Conservation (phyloP, 345 rosid species). For the Triadica sebifera region DNA sequence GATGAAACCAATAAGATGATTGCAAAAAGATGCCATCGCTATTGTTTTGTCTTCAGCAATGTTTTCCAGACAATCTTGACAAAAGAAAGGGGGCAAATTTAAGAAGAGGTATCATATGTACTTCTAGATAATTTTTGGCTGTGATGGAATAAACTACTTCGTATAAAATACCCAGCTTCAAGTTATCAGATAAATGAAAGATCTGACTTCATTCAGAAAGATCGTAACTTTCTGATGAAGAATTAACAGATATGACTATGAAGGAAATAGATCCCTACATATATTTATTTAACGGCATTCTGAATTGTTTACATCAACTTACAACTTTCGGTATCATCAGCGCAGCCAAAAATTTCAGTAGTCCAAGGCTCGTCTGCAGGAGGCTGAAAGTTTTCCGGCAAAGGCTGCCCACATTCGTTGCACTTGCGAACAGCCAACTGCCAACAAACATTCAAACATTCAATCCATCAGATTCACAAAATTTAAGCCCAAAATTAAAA, state of each 20-base stretch:
- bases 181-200: not conserved
- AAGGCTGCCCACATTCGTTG: constrained; percentile 86
- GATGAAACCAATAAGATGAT: not conserved
- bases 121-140: not conserved
- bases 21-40: not conserved
- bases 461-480: not conserved
- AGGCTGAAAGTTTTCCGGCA: constrained; percentile 79
- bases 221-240: too few species aligned
- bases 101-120: not conserved
- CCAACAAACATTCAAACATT: not conserved
- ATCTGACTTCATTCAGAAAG: not conserved
- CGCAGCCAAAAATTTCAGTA: constrained; percentile 85
- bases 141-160: not conserved
- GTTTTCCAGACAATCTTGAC: not conserved
- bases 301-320: constrained; percentile 31
- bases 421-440: constrained; percentile 78
- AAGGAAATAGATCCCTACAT: not conserved
- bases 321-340: constrained; percentile 83
- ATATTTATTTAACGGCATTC: not conserved
- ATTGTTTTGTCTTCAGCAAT: not conserved
- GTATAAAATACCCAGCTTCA: not conserved
- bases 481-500: not conserved
- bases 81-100: not conserved
- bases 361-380: constrained; percentile 95
- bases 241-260: not conserved